Evolutionary conservation across 2,329 filamentous ascomycete genomes (phyloP), one percentile per base, ranked within the genome.

Genomic region (Talaromyces piceae): DNA sequence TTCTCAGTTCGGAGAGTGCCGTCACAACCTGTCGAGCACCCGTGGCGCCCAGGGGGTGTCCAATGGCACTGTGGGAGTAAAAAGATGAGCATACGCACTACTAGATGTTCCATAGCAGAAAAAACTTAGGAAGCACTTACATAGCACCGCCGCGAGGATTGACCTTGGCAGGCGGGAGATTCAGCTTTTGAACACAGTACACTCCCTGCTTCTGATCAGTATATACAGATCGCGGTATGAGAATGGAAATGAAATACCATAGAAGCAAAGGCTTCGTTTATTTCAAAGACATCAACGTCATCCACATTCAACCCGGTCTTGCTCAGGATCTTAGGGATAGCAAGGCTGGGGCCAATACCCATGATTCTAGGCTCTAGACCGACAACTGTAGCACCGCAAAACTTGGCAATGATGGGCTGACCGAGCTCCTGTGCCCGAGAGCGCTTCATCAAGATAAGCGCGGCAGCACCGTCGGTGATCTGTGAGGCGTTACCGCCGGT

Each of bases 61-160:
- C 88, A 64, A 95, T 91, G n/a, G 89, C 89, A 71, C 65, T 68
- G 41, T 53, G n/a, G 6, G 37, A 3, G 20, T 37, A 1, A 3
- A 18, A 37, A 37, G 16, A 4, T 37, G 5, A 37, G 16, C 11
- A 37, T 3, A 8, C 4, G 3, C 12, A 30, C 4, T 41, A 8
- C 12, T 13, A 12, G 11, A 47, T 31, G 3, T 22, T 4, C n/a
- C n/a, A 18, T 18, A 18, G 5, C 9, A 37, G 3, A 3, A 37
- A 9, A n/a, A 11, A n/a, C n/a, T n/a, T 13, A 27, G 2, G 23
- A 28, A 22, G 11, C 33, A 56, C 68, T 64, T 64, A 71, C 69
- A 95, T 95, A 33, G 89, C 88, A 58, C 91, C 91, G 56, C 91
- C 91, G 77, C 95, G 93, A 57, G 90, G 90, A 75, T 96, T 96